Percentiles rank a stretch among this genome's conserved stretches.
These are phyloP conservation scores for Talaromyces islandicus DNA, from an alignment of 2,329 filamentous ascomycete genomes.

Conservation along the genomic window DNA sequence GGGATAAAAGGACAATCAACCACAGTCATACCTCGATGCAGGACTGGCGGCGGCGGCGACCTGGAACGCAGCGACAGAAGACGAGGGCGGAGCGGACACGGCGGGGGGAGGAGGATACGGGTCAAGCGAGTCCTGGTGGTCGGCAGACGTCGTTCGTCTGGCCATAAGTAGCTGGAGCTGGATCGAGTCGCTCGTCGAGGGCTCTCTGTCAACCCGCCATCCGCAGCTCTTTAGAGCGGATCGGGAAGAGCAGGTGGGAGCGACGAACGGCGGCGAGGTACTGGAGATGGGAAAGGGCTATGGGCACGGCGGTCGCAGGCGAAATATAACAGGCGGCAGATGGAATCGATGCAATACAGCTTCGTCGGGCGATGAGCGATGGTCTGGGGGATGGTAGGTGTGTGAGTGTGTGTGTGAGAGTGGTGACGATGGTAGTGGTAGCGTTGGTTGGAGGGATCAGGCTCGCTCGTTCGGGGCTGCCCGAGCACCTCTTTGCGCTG, in stretches of 20 bases:
- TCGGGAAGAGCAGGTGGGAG: constrained; percentile 15
- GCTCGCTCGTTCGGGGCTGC: constrained; percentile 15
- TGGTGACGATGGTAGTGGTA: neutral
- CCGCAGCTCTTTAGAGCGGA: constrained; percentile 24
- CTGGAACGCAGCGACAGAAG: constrained; percentile 16
- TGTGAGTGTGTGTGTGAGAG: neutral
- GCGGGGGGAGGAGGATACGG: constrained; percentile 30
- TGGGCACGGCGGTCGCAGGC: constrained; percentile 6
- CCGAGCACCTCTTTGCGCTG: constrained; percentile 6
- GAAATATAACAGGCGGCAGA: constrained; percentile 5
- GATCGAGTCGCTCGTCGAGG: constrained; percentile 26
- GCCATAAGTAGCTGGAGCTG: constrained; percentile 40
- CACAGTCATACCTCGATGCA: constrained; percentile 31
- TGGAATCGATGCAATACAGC: neutral
- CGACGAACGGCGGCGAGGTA: constrained; percentile 6
- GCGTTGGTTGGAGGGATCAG: constrained; percentile 12
- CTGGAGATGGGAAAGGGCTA: neutral
- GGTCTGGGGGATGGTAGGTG: neutral
- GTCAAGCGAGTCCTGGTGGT: constrained; percentile 39
- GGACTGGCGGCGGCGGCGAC: constrained; percentile 20
- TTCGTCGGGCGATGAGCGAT: neutral
- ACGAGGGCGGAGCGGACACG: constrained; percentile 22
- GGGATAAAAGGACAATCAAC: constrained; percentile 10
- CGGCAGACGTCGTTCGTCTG: constrained; percentile 39
- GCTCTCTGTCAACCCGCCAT: constrained; percentile 40